These are phyloP conservation scores for Atalantia buxifolia DNA, from an alignment of 345 rosid genomes.

Conservation along the genomic window DNA sequence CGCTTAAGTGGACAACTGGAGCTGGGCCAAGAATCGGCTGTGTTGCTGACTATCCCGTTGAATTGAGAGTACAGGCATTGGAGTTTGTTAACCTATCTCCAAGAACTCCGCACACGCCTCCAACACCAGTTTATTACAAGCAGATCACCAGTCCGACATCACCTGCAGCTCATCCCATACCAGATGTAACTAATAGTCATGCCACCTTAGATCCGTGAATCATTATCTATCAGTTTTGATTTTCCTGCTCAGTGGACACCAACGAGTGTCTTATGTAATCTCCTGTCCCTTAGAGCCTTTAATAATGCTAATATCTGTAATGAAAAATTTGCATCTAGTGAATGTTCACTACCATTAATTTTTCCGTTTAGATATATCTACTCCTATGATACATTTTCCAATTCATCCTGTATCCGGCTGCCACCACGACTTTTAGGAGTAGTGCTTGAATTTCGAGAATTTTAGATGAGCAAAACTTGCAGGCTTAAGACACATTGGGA, in stretches of 20 bases:
- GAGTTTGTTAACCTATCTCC: slow-evolving; percentile 81
- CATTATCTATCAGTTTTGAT: neutral
- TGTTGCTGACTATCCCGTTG: slow-evolving; percentile 80
- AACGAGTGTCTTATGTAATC: neutral
- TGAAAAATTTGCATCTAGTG: neutral
- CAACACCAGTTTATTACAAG: slow-evolving; percentile 21
- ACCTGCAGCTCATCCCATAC: slow-evolving; percentile 14
- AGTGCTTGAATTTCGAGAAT: neutral
- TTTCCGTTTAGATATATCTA: too few species aligned
- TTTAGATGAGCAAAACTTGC: neutral
- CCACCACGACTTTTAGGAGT: neutral
- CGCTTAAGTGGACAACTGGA: slow-evolving; percentile 80
- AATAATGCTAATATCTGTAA: neutral
- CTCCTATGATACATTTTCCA: neutral
- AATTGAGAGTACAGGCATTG: slow-evolving; percentile 75
- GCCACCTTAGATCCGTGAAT: slow-evolving; percentile 2
- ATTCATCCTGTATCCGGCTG: neutral
- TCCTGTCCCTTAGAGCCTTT: neutral
- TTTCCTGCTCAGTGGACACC: neutral
- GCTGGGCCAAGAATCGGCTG: slow-evolving; percentile 88
- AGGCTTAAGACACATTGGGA: neutral
- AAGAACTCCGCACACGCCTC: slow-evolving; percentile 34
- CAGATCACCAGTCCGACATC: slow-evolving; percentile 15
- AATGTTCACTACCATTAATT: neutral
- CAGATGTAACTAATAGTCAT: slow-evolving; percentile 1